A percentile compares a stretch with the other conserved stretches of the same genome.
These are phyloP conservation scores for Podaxis rugospora DNA, from an alignment of 768 basidiomycete species.

Conservation along the genomic window DNA sequence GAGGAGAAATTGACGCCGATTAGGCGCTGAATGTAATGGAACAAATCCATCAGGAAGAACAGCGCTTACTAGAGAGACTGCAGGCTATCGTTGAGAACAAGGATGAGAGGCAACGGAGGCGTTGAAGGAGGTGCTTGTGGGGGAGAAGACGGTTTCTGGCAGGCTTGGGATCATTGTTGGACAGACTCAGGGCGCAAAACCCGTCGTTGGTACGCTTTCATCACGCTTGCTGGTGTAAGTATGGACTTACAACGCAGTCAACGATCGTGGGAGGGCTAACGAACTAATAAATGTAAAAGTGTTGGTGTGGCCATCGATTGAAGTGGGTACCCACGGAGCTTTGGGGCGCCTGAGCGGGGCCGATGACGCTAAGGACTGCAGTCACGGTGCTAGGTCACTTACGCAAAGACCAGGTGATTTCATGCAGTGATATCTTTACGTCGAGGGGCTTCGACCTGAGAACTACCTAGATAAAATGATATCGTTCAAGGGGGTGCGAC, in stretches of 20 bases:
- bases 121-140: neutral
- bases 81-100: neutral
- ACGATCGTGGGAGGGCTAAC: no score
- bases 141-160: conserved; percentile 6
- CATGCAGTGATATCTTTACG: neutral
- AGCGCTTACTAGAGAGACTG: conserved; percentile 1
- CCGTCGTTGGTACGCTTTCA: neutral
- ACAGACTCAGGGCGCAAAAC: no score
- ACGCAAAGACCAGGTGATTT: neutral
- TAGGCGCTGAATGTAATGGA: conserved; percentile 4
- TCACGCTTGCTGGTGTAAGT: neutral
- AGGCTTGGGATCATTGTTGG: neutral
- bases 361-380: neutral
- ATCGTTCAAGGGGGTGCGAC: no score
- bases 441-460: neutral
- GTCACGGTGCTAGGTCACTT: neutral
- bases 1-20: neutral
- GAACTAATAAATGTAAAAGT: neutral
- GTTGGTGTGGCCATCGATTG: neutral
- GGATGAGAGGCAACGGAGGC: neutral
- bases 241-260: no score
- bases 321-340: neutral
- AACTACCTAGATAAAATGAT: no score
- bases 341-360: neutral
- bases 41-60: conserved; percentile 4